These are phyloP conservation scores for Drechslera avenae DNA, from an alignment of 2,329 filamentous ascomycete genomes.

Conservation along the genomic window DNA sequence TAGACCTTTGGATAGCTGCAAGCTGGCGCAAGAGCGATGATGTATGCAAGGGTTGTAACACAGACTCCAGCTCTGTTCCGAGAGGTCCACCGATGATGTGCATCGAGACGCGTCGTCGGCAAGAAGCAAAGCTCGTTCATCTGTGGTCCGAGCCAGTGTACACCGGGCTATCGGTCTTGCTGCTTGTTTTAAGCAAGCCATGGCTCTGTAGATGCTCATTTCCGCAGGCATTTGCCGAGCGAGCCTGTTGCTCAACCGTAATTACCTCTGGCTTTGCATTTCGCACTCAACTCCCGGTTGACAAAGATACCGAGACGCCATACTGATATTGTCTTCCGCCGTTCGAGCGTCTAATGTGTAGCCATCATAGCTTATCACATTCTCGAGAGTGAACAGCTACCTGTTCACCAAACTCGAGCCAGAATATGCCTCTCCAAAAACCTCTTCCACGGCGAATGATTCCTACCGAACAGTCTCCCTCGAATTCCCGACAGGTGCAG, in stretches of 20 bases:
- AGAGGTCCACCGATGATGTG: constrained; percentile 13
- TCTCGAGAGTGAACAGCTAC: not conserved
- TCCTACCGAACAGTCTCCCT: not conserved
- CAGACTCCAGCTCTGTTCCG: constrained; percentile 26
- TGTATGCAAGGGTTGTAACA: constrained; percentile 26
- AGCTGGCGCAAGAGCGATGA: constrained; percentile 13
- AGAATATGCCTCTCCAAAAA: constrained; percentile 29
- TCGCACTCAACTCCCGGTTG: not conserved
- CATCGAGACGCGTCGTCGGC: constrained; percentile 14
- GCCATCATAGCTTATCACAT: not conserved
- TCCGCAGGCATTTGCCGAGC: not conserved
- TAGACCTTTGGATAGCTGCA: constrained; percentile 12
- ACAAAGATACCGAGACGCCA: not conserved
- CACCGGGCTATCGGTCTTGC: constrained; percentile 19
- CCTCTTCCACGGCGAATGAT: constrained; percentile 13
- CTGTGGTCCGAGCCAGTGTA: constrained; percentile 16
- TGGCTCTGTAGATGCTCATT: constrained; percentile 18
- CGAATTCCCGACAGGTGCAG: constrained; percentile 17
- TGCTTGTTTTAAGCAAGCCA: constrained; percentile 9
- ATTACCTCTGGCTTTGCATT: not conserved
- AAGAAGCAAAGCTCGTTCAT: constrained; percentile 22
- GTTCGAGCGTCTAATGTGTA: too few species aligned
- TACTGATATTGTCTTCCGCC: too few species aligned
- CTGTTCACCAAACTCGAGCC: not conserved
- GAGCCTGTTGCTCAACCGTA: not conserved